Conservation (phyloP, 2,329 filamentous ascomycete genomes). For the Didymella glomerata region DNA sequence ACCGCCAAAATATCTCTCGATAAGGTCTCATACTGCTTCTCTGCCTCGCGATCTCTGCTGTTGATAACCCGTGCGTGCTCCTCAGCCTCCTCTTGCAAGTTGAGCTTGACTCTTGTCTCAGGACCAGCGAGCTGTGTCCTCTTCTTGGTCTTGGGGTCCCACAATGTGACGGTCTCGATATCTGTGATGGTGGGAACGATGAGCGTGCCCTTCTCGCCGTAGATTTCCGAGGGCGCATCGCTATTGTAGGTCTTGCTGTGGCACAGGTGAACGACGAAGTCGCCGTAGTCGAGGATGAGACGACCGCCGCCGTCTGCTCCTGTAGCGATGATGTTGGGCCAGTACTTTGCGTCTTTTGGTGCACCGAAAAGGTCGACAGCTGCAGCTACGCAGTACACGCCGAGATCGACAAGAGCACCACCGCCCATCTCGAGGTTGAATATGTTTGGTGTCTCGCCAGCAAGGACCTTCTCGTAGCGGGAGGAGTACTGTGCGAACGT, state of each 20-base stretch:
- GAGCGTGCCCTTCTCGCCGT: slow-evolving; percentile 58
- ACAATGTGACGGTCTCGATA: slow-evolving; percentile 53
- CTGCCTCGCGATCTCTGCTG: slow-evolving; percentile 50
- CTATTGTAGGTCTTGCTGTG: slow-evolving; percentile 56
- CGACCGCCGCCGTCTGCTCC: slow-evolving; percentile 59
- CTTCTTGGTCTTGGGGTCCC: slow-evolving; percentile 55
- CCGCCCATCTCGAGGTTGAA: slow-evolving; percentile 59
- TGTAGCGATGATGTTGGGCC: slow-evolving; percentile 54
- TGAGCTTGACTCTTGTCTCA: slow-evolving; percentile 50
- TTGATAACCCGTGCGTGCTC: slow-evolving; percentile 57
- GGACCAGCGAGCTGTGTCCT: slow-evolving; percentile 52
- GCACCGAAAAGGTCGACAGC: slow-evolving; percentile 59
- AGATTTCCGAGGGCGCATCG: slow-evolving; percentile 56
- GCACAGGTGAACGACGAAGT: slow-evolving; percentile 56
- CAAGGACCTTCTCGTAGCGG: slow-evolving; percentile 58
- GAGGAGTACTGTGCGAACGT: slow-evolving; percentile 57
- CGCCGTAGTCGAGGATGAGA: slow-evolving; percentile 55
- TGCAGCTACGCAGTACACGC: slow-evolving; percentile 59
- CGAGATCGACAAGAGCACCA: slow-evolving; percentile 59
- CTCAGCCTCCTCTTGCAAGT: slow-evolving; percentile 58
- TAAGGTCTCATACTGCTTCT: slow-evolving; percentile 52
- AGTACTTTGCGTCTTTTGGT: slow-evolving; percentile 54
- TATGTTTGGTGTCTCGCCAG: slow-evolving; percentile 58
- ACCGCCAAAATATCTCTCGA: slow-evolving; percentile 55
- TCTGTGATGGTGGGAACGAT: slow-evolving; percentile 56